Percentiles rank a stretch among this genome's conserved stretches.
Evolutionary conservation across 1,284 basidiomycete species (phyloP).

Genomic region (Earliella scabrosa): DNA sequence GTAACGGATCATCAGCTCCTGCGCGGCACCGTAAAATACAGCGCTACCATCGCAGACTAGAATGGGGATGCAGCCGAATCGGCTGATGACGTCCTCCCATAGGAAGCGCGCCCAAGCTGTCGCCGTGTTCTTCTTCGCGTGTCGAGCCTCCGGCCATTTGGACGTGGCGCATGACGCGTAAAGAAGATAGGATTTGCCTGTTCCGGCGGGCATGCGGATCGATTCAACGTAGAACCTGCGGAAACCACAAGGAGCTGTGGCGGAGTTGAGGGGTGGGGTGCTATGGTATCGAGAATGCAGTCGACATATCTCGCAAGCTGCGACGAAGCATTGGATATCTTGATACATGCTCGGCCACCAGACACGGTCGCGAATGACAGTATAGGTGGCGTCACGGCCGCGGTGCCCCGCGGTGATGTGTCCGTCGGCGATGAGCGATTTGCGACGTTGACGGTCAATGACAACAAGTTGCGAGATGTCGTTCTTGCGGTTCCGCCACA

Average conservation of each 20-base stretch:
- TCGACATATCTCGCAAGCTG: slow-evolving; percentile 40
- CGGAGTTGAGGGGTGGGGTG: slow-evolving; percentile 24
- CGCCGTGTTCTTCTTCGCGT: slow-evolving; percentile 20
- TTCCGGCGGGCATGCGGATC: slow-evolving; percentile 31
- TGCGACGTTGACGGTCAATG: background rate
- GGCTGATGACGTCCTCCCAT: slow-evolving; percentile 35
- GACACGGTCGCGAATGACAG: too few relatives aligned
- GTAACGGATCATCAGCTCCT: slow-evolving; percentile 18
- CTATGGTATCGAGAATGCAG: background rate
- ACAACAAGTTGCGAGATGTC: background rate
- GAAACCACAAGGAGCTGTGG: background rate
- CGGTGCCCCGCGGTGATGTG: slow-evolving; percentile 34
- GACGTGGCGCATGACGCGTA: slow-evolving; percentile 30
- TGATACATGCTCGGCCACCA: slow-evolving; percentile 29
- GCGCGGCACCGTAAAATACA: slow-evolving; percentile 33
- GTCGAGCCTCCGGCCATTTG: slow-evolving; percentile 33
- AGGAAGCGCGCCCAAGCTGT: slow-evolving; percentile 33
- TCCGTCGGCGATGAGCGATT: slow-evolving; percentile 12
- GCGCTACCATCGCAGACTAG: slow-evolving; percentile 35
- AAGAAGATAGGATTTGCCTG: slow-evolving; percentile 35
- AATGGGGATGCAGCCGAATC: too few relatives aligned
- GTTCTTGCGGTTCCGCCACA: background rate
- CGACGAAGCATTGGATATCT: slow-evolving; percentile 34
- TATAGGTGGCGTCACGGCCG: slow-evolving; percentile 33
- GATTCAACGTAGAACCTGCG: background rate